These are phyloP conservation scores for Paracoccidioides lutzii DNA, from an alignment of 2,329 filamentous ascomycete genomes.

Conservation along the genomic window DNA sequence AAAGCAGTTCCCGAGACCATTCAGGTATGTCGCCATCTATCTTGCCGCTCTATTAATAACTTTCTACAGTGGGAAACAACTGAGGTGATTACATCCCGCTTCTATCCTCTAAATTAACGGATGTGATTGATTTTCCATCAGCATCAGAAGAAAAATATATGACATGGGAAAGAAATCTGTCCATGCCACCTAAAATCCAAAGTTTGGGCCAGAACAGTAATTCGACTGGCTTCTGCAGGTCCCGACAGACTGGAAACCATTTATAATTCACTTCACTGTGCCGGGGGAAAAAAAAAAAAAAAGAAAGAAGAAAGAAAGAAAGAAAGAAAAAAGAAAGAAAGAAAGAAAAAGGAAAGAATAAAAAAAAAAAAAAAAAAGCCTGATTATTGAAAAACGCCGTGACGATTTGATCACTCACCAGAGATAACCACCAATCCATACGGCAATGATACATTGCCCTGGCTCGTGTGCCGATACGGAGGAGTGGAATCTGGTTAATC, in stretches of 20 bases:
- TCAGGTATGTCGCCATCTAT: not conserved
- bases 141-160: not conserved
- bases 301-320: not conserved
- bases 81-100: not conserved
- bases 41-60: not conserved
- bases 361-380: not conserved
- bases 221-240: not conserved
- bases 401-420: not conserved
- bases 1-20: not conserved
- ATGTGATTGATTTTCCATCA: not conserved
- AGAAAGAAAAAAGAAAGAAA: not conserved
- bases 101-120: not conserved
- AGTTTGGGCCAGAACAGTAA: not conserved
- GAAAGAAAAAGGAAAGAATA: too few species aligned
- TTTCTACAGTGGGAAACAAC: not conserved
- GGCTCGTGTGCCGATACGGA: not conserved
- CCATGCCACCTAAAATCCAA: not conserved
- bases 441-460: not conserved
- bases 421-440: not conserved
- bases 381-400: not conserved
- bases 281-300: not conserved
- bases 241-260: conserved; percentile 9
- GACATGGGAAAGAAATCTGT: not conserved
- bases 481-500: not conserved
- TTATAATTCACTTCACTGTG: conserved; percentile 3